Conservation (phyloP, 2,329 filamentous ascomycete genomes). For the Epichloe uncinata region DNA sequence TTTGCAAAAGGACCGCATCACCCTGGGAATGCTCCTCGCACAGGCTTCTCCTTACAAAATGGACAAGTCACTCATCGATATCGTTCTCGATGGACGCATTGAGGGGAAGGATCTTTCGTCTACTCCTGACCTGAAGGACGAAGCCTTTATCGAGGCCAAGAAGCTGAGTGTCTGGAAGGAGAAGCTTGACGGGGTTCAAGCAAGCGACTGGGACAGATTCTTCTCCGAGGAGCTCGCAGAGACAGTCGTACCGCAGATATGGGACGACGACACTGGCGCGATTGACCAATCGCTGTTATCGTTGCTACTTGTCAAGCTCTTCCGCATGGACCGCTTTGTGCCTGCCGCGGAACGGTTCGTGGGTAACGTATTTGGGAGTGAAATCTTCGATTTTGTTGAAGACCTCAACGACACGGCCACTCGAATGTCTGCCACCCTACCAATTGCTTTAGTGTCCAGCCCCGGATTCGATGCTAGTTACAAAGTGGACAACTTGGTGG, state of each 20-base stretch:
- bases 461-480: conserved; percentile 97
- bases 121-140: conserved; percentile 46
- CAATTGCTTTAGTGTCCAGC: conserved; percentile 84
- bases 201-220: conserved; percentile 67
- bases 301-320: conserved; percentile 85
- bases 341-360: conserved; percentile 89
- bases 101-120: conserved; percentile 69
- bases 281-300: conserved; percentile 69
- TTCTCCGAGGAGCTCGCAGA: conserved; percentile 77
- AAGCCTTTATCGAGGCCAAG: conserved; percentile 54
- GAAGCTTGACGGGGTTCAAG: conserved; percentile 47
- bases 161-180: conserved; percentile 63
- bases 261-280: conserved; percentile 47
- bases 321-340: conserved; percentile 90
- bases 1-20: conserved; percentile 81
- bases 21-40: conserved; percentile 84
- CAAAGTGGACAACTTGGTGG: conserved; percentile 93
- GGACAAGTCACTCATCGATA: conserved; percentile 80
- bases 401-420: conserved; percentile 76
- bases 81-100: conserved; percentile 66
- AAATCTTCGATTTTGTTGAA: conserved; percentile 70
- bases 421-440: conserved; percentile 70
- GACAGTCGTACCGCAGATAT: conserved; percentile 63
- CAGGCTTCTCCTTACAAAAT: conserved; percentile 94
- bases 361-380: conserved; percentile 67